Evolutionary conservation across 2,329 filamentous ascomycete genomes (phyloP), one percentile per base, ranked within the genome.

Genomic region (Colletotrichum shisoi): DNA sequence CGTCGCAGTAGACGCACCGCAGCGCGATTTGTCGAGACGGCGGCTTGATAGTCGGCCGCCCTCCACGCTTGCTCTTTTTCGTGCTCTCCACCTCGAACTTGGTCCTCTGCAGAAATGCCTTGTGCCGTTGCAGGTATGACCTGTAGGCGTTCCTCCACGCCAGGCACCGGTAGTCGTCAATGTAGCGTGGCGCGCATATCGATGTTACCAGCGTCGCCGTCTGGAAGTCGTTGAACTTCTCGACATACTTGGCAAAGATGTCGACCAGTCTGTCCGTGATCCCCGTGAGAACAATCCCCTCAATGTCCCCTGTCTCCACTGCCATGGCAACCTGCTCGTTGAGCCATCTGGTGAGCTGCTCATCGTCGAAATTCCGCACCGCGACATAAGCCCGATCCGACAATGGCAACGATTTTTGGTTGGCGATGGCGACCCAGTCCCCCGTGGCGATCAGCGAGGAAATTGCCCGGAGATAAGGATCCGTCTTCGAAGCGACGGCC

Each of bases 41-140:
- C 1, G 89, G 85, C 64, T 87, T 87, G 70, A 91, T 84, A 8
- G 86, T 84, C n/a, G 86, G 86, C 8, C 79, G 77, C 46, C 89
- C 90, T 60, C 88, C 84, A 60, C 86, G 85, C 64, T 89, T 87
- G 71, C 89, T 90, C 71, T 85, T 85, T 70, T 88, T 87, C 27
- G 89, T 92, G 73, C 91, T 91, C 74, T 91, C 89, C 68, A 91
- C 90, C 71, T 92, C 89, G 77, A 93, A 94, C 72, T 89, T 90
- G 62, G 91, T 90, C 53, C 91, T 87, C 71, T 91, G 85, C 69
- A 91, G 87, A 79, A 92, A 94, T 62, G 84, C 86, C 76, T 85
- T 90, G 83, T 91, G 91, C 70, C 83, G 89, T 79, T 91, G 87
- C 44, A 91, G 84, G 72, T 92, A 88, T 57, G 89, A 87, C 63